Base-by-base conservation (phyloP, 805 yeast genomes). In the Cephaloascus fragrans region DNA sequence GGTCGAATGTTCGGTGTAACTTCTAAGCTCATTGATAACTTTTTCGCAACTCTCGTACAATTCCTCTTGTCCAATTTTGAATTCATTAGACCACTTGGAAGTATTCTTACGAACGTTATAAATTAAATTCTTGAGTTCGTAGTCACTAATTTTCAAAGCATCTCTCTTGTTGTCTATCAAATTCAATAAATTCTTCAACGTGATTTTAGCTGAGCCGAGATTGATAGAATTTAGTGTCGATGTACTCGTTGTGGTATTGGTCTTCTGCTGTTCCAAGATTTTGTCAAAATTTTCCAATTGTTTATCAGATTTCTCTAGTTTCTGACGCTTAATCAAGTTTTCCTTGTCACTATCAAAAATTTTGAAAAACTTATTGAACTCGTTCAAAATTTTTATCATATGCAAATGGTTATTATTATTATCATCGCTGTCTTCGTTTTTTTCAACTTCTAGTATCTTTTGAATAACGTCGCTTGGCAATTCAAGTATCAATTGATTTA, bases 71-170 rank as follows among this genome's bases (percentile, higher is more conserved):
- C 99, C 99, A 34, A 93, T 80, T 44, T 84, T 72, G 41, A 89
- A 95, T 53, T 93, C 97, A 41, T 85, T 85, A 6, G 97, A 94
- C 99, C 98, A 93, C 60, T 93, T 93, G 0, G 97, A 94, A 42
- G 97, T 68, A 53, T 89, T 90, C 50, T 89, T 93, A 37, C 97
- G 71, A 8, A 93, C 97, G 53, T 93, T 98, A 72, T 85, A 75
- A 39, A 93, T 81, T 45, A 93, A 66, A 43, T 83, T 83, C 43
- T 90, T 76, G 40, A 93, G 72, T 55, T 93, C 97, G 40, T 75
- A 67, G 51, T 90, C 97, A 9, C 86, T 78, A 26, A 93, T 65
- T 16, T 70, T 67, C 40, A 90, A 64, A 43, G 76, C 74, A n/a
- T 86, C 85, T 49, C 96, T 75, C 42, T 83, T 77, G 19, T 73